Base-by-base conservation (phyloP, 1,284 basidiomycete species). In the Pseudozyma pruni region DNA sequence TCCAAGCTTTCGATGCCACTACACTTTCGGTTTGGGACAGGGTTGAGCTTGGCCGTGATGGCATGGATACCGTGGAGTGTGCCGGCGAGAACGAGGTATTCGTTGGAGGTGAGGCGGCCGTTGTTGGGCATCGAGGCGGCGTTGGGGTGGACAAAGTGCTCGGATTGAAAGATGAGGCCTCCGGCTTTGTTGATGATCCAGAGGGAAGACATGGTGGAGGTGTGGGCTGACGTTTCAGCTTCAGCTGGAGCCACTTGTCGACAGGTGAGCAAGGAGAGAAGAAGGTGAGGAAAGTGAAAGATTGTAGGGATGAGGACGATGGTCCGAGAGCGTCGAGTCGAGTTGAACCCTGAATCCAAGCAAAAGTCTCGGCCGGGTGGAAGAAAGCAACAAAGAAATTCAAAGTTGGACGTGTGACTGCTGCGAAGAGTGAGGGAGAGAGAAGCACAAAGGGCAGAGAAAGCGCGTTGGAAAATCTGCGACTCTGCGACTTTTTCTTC, bases 111-210 rank as follows among this genome's bases (percentile, higher is more conserved):
- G 85, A 79, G 66, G 14, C 70, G 66, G 40, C 52, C 62, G 9
- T 45, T 44, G 37, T 67, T 71, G 48, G 47, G 60, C 62, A 57
- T 58, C n/a, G 53, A 54, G 2, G 51, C 42, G 33, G 57, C 51
- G 40, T 71, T 55, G 29, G 72, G 70, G 20, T 72, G 70, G 7
- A 50, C 45, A 40, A 75, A 76, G 81, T 95, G 94, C 78, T 90
- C 92, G 60, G 92, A 88, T 77, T 94, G 91, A 84, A 94, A 98
- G 59, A 98, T 91, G 37, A 98, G 88, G 16, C 95, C 96, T 23
- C 95, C 95, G 16, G 96, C 96, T 85, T 98, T 98, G 85, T 98
- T 98, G 82, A 98, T 97, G 64, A 98, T 91, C 94, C 92, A 93
- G 51, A 94, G 87, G 71, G 78, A 79, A 7, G 79, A 74, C 76